phyloP scores from a whole-genome alignment of 352 stramenopile species.

The Globisporangium uncinulatum region DNA sequence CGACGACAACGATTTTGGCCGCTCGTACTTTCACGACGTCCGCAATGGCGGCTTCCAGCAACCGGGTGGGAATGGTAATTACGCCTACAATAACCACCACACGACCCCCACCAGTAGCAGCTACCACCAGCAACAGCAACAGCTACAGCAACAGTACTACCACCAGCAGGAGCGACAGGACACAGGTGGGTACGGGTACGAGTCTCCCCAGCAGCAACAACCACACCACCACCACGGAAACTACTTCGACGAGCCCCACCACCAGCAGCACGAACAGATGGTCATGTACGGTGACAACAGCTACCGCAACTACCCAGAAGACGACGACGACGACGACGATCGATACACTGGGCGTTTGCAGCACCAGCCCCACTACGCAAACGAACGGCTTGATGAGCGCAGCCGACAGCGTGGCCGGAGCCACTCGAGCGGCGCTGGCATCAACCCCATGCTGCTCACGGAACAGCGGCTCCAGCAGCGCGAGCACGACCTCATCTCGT shows the following conservation, averaged over 20 bases:
- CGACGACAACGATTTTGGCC: conserved; percentile 26
- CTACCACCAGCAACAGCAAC: conserved; percentile 18
- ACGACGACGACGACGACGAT: conserved; percentile 29
- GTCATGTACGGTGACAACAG: conserved; percentile 7
- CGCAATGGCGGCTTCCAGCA: conserved; percentile 33
- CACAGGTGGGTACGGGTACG: conserved; percentile 9
- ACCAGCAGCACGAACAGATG: conserved; percentile 6
- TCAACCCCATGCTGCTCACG: conserved; percentile 45
- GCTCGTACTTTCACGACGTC: conserved; percentile 32
- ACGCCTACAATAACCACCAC: conserved; percentile 2
- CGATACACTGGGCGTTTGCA: conserved; percentile 13
- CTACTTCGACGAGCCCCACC: conserved; percentile 16
- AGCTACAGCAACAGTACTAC: conserved; percentile 28
- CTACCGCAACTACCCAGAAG: conserved; percentile 22
- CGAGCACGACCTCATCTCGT: conserved; percentile 58
- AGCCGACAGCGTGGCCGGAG: conserved; percentile 7
- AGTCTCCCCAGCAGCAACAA: conserved; percentile 13
- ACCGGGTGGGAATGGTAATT: conserved; percentile 19
- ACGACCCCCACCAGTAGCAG: conserved; percentile 17
- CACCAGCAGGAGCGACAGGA: conserved; percentile 19
- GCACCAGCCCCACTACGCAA: conserved; percentile 25
- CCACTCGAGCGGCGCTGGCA: conserved; percentile 15
- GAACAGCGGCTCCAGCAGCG: conserved; percentile 60
- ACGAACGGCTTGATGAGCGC: conserved; percentile 4
- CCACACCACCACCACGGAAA: conserved; percentile 9